Percentiles rank a stretch among this genome's conserved stretches.
phyloP scores from a whole-genome alignment of 352 stramenopile species.

The Phytophthora uliginosa region DNA sequence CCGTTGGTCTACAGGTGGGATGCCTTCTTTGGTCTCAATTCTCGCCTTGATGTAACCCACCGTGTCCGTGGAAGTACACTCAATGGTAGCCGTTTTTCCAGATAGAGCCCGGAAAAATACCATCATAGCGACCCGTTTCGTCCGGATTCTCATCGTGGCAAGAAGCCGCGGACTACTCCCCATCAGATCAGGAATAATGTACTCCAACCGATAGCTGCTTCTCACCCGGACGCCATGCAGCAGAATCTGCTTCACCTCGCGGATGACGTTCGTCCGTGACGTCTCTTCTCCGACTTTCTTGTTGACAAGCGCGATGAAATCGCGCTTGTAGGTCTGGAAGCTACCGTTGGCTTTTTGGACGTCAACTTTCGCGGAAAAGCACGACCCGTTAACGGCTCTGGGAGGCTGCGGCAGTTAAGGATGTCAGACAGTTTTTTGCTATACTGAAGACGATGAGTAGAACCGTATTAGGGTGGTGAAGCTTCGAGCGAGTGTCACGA shows the following conservation, averaged over 20 bases:
- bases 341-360: neutral
- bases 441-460: no score
- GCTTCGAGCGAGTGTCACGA: no score
- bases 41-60: slow-evolving; percentile 4
- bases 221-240: slow-evolving; percentile 8
- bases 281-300: neutral
- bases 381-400: neutral
- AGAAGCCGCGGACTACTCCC: slow-evolving; percentile 14
- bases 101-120: slow-evolving; percentile 67
- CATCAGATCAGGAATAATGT: slow-evolving; percentile 13
- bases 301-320: slow-evolving; percentile 14
- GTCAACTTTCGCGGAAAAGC: neutral
- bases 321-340: neutral
- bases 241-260: slow-evolving; percentile 10
- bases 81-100: slow-evolving; percentile 65
- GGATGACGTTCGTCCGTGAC: neutral
- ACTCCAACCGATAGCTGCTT: neutral
- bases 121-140: neutral
- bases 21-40: slow-evolving; percentile 12
- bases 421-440: no score
- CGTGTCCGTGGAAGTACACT: neutral
- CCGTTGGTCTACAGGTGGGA: slow-evolving; percentile 9
- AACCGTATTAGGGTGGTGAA: no score
- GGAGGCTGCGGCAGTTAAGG: no score
- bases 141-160: slow-evolving; percentile 8